A percentile compares a stretch with the other conserved stretches of the same genome.
These are phyloP conservation scores for Brassica cretica DNA, from an alignment of 345 rosid species.

Conservation along the genomic window DNA sequence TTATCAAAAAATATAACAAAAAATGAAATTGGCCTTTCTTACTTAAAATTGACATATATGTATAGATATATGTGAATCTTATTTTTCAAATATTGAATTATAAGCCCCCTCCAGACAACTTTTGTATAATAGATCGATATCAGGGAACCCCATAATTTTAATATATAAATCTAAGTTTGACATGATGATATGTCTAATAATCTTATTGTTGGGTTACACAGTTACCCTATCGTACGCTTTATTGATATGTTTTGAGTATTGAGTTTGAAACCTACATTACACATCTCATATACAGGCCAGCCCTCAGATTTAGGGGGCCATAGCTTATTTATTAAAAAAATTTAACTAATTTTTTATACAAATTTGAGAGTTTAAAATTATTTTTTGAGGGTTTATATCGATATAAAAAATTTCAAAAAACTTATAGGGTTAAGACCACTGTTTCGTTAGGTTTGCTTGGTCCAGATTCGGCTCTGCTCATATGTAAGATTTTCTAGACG, in stretches of 20 bases:
- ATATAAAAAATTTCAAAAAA: too few species aligned
- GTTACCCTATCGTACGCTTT: constrained; percentile 9
- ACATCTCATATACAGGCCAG: not conserved
- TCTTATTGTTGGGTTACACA: constrained; percentile 14
- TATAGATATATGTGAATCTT: constrained; percentile 12
- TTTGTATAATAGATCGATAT: constrained; percentile 34
- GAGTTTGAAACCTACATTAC: not conserved
- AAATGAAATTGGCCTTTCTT: not conserved
- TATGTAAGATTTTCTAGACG: too few species aligned
- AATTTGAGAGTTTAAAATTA: too few species aligned
- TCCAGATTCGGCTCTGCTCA: too few species aligned
- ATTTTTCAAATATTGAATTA: constrained; percentile 22
- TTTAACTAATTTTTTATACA: too few species aligned
- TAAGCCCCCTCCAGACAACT: constrained; percentile 34
- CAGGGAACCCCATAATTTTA: constrained; percentile 27
- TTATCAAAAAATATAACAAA: not conserved
- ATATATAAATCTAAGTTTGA: constrained; percentile 30
- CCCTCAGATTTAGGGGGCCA: too few species aligned
- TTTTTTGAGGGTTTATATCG: too few species aligned
- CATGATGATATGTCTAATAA: constrained; percentile 9
- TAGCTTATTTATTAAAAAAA: too few species aligned
- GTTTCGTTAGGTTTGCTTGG: too few species aligned
- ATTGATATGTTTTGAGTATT: not conserved
- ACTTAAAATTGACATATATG: not conserved
- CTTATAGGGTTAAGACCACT: too few species aligned